Evolutionary conservation across 805 yeast genomes (phyloP), one percentile per base, ranked within the genome.

Genomic region (Osmozyma mogii): DNA sequence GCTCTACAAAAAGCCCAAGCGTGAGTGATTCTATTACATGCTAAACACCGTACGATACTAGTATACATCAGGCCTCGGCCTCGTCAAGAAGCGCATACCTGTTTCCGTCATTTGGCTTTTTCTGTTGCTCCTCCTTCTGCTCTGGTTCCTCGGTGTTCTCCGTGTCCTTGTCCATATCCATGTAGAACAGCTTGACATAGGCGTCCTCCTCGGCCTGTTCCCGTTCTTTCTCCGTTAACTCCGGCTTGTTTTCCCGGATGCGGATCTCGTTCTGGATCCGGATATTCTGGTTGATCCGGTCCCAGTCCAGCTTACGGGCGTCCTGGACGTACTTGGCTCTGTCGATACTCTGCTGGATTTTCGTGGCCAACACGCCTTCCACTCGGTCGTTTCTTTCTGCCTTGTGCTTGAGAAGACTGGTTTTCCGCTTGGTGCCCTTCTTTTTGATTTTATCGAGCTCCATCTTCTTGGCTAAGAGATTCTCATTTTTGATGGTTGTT

Each of bases 221-320:
- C 3, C 41, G 29, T n/a, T 56, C 46, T 17, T 39, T 49, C 13
- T 33, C 48, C 7, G 53, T 40, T n/a, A n/a, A n/a, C n/a, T n/a
- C n/a, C 24, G 17, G 29, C 26, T 17, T 38, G 32, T 7, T 33
- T 47, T 10, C 27, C 24, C 1, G 36, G 30, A 18, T 9, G 37
- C 14, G 15, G 27, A 30, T 24, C 22, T 32, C 34, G 27, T 40
- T 41, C 24, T 35, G 41, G 16, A 53, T 51, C 32, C 49, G 65
- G 8, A 75, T 67, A 17, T 53, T 50, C 34, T 68, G 60, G 47
- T 79, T 81, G 31, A 78, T 77, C 25, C 65, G 58, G 28, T 79
- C 87, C 92, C 89, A 81, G 10, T 74, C 78, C 0, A 83, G 58
- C 50, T 78, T 80, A 52, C 92, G 66, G 8, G 79, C 64, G 13